Percentiles rank a stretch among this genome's conserved stretches.
Evolutionary conservation across 164 flowering plant genomes (phyloP).

Genomic region (Liriodendron chinense): DNA sequence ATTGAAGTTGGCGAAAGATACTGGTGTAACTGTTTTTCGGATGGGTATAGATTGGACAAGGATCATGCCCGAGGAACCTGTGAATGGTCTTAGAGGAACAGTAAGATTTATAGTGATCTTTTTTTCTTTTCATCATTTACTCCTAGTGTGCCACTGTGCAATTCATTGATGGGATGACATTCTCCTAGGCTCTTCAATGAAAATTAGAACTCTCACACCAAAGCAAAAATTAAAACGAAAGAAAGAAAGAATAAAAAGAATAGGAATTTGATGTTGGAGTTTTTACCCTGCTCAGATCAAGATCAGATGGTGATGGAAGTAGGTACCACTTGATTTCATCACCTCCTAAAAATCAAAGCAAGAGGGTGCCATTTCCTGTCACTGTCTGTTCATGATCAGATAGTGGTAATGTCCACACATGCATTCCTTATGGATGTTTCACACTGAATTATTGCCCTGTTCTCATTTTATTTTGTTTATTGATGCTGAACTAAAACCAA

Average conservation of each 20-base stretch:
- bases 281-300: too few species aligned
- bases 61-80: conserved; percentile 85
- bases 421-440: too few species aligned
- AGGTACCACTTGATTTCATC: neutral
- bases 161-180: neutral
- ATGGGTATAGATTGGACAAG: conserved; percentile 98
- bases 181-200: conserved; percentile 4
- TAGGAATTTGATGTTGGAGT: too few species aligned
- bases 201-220: neutral
- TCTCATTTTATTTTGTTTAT: neutral
- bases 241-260: too few species aligned
- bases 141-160: neutral
- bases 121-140: neutral
- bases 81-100: conserved; percentile 49
- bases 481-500: neutral
- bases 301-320: too few species aligned
- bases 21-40: conserved; percentile 80
- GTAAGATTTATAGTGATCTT: conserved; percentile 39
- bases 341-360: neutral
- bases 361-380: neutral
- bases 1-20: conserved; percentile 78
- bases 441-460: neutral
- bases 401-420: too few species aligned
- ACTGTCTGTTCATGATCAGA: neutral
- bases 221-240: too few species aligned